These are phyloP conservation scores for Cochlearia excelsa DNA, from an alignment of 345 rosid species.

Conservation along the genomic window DNA sequence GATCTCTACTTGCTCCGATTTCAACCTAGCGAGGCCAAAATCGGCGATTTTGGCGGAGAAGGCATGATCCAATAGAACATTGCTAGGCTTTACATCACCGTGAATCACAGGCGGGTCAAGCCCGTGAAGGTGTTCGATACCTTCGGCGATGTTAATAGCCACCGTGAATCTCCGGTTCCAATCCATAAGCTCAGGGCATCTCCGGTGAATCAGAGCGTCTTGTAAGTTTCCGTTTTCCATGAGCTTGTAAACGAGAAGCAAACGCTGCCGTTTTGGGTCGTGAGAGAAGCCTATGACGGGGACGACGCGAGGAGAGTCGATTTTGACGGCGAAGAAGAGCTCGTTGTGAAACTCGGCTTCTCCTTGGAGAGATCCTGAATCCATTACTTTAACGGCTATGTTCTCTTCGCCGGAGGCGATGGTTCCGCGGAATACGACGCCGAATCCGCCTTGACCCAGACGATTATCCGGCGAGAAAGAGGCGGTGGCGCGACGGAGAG, in stretches of 20 bases:
- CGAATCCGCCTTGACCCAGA: conserved; percentile 79
- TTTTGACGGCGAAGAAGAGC: conserved; percentile 69
- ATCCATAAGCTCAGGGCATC: conserved; percentile 60
- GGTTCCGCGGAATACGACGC: conserved; percentile 69
- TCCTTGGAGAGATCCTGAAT: conserved; percentile 85
- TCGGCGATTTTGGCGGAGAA: conserved; percentile 83
- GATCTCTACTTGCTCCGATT: conserved; percentile 45
- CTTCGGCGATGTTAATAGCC: conserved; percentile 66
- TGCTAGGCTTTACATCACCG: conserved; percentile 92
- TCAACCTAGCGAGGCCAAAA: conserved; percentile 84
- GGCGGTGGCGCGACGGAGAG: conserved; percentile 65
- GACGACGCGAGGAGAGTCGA: conserved; percentile 60
- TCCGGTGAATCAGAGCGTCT: conserved; percentile 74
- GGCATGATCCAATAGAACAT: conserved; percentile 61
- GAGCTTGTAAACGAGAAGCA: conserved; percentile 74
- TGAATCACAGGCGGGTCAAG: conserved; percentile 80
- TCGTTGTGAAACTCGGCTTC: conserved; percentile 97
- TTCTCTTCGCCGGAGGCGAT: conserved; percentile 35
- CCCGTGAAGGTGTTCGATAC: conserved; percentile 68
- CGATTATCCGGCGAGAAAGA: conserved; percentile 54
- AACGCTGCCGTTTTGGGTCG: conserved; percentile 58
- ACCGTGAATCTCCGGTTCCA: conserved; percentile 64
- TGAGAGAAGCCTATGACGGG: conserved; percentile 81
- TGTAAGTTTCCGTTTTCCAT: conserved; percentile 88
- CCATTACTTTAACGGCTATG: conserved; percentile 92